Evolutionary conservation across 257 asterid species (phyloP).

Genomic region (Datura wrightii): DNA sequence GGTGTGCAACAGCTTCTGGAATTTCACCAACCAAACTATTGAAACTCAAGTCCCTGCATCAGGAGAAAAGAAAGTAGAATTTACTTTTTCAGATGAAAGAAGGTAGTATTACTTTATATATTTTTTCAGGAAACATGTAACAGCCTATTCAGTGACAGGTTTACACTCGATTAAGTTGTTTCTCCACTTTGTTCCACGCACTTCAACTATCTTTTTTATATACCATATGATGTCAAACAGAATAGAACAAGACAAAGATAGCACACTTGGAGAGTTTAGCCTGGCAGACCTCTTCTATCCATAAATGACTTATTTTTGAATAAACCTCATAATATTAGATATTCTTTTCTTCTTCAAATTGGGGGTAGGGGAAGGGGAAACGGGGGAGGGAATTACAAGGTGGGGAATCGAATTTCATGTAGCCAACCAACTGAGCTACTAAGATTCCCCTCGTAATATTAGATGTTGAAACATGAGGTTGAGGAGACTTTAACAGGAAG

Average conservation of each 20-base stretch:
- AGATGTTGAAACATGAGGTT: background rate
- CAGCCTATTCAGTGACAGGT: background rate
- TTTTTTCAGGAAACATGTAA: constrained; percentile 7
- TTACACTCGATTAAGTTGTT: background rate
- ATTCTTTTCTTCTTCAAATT: too few species aligned
- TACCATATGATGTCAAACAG: background rate
- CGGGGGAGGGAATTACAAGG: too few species aligned
- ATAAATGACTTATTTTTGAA: background rate
- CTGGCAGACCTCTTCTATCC: background rate
- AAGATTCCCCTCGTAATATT: too few species aligned
- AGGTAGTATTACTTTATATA: background rate
- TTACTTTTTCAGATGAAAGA: background rate
- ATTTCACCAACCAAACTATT: background rate
- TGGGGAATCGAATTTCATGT: too few species aligned
- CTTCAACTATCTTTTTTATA: background rate
- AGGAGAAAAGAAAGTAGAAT: constrained; percentile 12
- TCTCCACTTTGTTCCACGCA: background rate
- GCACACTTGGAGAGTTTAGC: background rate
- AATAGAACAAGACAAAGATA: constrained; percentile 2
- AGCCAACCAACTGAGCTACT: too few species aligned
- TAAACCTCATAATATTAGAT: background rate
- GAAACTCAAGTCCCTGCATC: constrained; percentile 33
- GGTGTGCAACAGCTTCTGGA: background rate
- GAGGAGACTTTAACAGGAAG: too few species aligned
- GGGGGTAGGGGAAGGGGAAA: too few species aligned